Percentiles rank a stretch among this genome's conserved stretches.
Conservation (phyloP, 2,329 filamentous ascomycete species). For the Colletotrichum tamarilloi region DNA sequence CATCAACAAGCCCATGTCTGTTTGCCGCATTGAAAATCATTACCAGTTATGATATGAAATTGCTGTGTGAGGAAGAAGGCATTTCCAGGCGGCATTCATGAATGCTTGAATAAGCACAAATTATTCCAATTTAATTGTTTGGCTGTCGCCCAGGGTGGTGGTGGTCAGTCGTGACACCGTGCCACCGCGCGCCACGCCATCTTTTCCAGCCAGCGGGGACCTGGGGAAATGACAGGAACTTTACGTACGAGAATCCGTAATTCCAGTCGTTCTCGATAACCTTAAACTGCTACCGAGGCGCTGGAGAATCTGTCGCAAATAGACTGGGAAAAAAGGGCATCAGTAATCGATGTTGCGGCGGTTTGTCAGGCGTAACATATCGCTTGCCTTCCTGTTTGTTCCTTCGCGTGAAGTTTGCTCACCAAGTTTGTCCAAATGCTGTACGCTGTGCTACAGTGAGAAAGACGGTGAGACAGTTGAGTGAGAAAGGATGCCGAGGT, state of each 20-base stretch:
- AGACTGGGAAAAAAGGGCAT: neutral
- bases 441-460: neutral
- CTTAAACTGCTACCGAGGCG: slow-evolving; percentile 9
- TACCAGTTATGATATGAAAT: neutral
- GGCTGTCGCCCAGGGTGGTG: neutral
- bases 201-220: neutral
- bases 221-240: slow-evolving; percentile 10
- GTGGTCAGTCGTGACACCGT: neutral
- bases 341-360: neutral
- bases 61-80: neutral
- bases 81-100: neutral
- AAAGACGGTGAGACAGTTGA: neutral
- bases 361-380: neutral
- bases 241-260: slow-evolving; percentile 31
- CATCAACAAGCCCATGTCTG: no score
- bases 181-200: slow-evolving; percentile 9
- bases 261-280: slow-evolving; percentile 13
- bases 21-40: neutral
- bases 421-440: neutral
- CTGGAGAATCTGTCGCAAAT: neutral
- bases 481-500: neutral
- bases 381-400: neutral
- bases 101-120: slow-evolving; percentile 10
- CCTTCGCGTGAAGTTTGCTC: no score
- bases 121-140: neutral